These are phyloP conservation scores for Pisolithus thermaeus DNA, from an alignment of 1,284 basidiomycete genomes.

Conservation along the genomic window DNA sequence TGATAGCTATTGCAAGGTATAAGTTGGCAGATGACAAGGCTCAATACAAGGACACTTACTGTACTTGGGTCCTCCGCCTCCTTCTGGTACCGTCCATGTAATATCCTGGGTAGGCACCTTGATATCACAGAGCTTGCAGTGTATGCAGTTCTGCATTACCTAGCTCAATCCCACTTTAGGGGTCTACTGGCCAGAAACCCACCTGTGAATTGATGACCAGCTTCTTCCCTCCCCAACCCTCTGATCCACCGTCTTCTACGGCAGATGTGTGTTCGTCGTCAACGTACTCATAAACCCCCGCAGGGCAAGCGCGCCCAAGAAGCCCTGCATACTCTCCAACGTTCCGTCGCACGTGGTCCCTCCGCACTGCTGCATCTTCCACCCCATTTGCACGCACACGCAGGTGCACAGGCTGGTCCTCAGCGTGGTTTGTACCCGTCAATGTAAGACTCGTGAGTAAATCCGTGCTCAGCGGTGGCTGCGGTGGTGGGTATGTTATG, in stretches of 20 bases:
- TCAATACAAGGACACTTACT: constrained; percentile 24
- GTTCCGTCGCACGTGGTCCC: constrained; percentile 74
- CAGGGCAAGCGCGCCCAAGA: constrained; percentile 88
- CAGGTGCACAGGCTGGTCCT: constrained; percentile 92
- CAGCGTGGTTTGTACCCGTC: constrained; percentile 95
- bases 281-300: constrained; percentile 96
- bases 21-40: not conserved
- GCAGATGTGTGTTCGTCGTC: constrained; percentile 48
- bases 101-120: constrained; percentile 93
- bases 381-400: constrained; percentile 55
- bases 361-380: constrained; percentile 44
- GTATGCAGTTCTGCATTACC: constrained; percentile 67
- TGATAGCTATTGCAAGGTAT: not conserved
- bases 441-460: constrained; percentile 87
- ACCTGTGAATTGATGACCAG: constrained; percentile 96
- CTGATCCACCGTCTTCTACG: constrained; percentile 35
- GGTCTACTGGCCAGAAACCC: constrained; percentile 11
- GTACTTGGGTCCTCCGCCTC: constrained; percentile 91
- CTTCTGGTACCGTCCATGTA: constrained; percentile 91
- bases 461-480: constrained; percentile 92
- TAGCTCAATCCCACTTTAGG: constrained; percentile 1
- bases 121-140: constrained; percentile 93
- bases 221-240: constrained; percentile 74
- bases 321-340: constrained; percentile 81
- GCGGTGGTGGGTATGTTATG: constrained; percentile 87